Evolutionary conservation across 352 stramenopile species (phyloP), one percentile per base, ranked within the genome.

Genomic region (Phytophthora macrochlamydospora): DNA sequence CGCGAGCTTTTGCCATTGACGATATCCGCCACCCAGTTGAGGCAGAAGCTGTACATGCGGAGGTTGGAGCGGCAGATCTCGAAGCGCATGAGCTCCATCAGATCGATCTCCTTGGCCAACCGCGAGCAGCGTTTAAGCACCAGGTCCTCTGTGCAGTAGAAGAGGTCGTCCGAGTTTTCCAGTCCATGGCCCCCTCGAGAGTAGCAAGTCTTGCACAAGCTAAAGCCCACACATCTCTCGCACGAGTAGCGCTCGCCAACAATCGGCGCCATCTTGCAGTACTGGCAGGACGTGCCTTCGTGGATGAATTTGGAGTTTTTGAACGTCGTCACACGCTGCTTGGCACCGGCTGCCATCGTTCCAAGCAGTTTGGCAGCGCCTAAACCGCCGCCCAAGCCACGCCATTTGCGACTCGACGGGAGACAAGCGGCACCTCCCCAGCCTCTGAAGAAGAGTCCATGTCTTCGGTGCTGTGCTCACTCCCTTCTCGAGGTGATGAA

Each of bases 141-240:
- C 7, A 93, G 71, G 61, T 93, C 85, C 57, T 94, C 81, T 35
- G 90, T 80, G 24, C 87, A 85, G 57, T 89, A 89, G 58, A 94
- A 94, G 42, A 94, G 70, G 58, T 94, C 87, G 67, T 94, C 87
- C 43, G 84, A 91, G 71, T 94, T 93, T 66, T 94, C 87, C 42
- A 93, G 69, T 1, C 87, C 87, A 63, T 95, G 87, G 33, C 85
- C 84, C 18, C 87, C 87, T 13, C 92, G 73, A 33, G 82, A 79
- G 71, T 95, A 95, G 50, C 87, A 95, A 48, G 78, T 90, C 59
- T 91, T 83, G 55, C 87, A 95, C 55, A 95, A 62, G 57, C 93
- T 83, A 38, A 91, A 92, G 58, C 81, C 83, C 24, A 93, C 87
- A 48, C 87, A 95, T 33, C 81, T 93, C 12, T 73, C 62, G 48